Evolutionary conservation across 305 asterid species (phyloP).

Genomic region (Plantago coronopus): DNA sequence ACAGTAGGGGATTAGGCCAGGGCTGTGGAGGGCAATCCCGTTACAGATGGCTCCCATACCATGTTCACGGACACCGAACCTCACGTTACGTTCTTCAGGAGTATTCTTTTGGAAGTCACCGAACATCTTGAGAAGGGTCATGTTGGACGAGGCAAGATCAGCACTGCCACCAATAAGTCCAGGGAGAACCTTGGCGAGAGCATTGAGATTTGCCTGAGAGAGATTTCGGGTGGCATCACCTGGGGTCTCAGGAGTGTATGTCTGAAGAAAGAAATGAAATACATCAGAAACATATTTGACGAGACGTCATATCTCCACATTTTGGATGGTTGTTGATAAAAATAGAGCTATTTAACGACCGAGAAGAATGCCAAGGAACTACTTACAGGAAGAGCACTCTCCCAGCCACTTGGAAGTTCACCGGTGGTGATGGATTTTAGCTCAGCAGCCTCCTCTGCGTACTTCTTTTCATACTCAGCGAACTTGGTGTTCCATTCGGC

Average conservation of each 20-base stretch:
- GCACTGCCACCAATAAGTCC: conserved; percentile 95
- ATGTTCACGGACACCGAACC: conserved; percentile 83
- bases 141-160: conserved; percentile 88
- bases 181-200: conserved; percentile 81
- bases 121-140: conserved; percentile 75
- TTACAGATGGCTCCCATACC: conserved; percentile 78
- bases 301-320: neutral
- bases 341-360: neutral
- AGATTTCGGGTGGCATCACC: conserved; percentile 75
- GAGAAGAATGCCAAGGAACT: neutral
- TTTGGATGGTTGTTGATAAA: neutral
- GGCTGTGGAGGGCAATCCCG: conserved; percentile 74
- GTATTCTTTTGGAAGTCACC: conserved; percentile 87
- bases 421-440: conserved; percentile 61
- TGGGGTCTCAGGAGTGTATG: conserved; percentile 69
- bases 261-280: conserved; percentile 34
- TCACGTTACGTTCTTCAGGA: conserved; percentile 64
- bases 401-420: conserved; percentile 71
- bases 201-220: conserved; percentile 65
- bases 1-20: conserved; percentile 80
- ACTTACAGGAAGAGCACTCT: conserved; percentile 82
- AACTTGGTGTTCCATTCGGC: conserved; percentile 79
- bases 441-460: conserved; percentile 72
- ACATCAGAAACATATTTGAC: conserved; percentile 10
- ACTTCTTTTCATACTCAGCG: conserved; percentile 65